Evolutionary conservation across 2,329 filamentous ascomycete genomes (phyloP).

Genomic region (Alternaria consortialis): DNA sequence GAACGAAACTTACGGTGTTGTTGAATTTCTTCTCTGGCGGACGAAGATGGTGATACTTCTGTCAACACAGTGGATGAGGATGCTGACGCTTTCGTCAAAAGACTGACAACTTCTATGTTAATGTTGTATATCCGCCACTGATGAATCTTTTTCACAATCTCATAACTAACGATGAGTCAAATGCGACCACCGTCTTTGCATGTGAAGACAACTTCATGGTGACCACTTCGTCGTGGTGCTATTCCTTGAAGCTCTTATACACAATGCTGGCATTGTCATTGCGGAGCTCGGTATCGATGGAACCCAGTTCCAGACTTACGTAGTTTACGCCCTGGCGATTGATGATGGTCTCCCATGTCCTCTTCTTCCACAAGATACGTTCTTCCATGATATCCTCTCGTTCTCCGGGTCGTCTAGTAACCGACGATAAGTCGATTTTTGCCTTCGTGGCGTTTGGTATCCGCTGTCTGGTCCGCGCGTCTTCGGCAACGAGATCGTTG

Average conservation of each 20-base stretch:
- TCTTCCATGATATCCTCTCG: neutral
- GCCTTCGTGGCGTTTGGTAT: constrained; percentile 9
- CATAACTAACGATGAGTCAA: too few relatives aligned
- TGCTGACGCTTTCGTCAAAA: too few relatives aligned
- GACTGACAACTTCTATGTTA: too few relatives aligned
- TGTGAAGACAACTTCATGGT: too few relatives aligned
- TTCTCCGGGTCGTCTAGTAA: neutral
- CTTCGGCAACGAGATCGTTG: constrained; percentile 3
- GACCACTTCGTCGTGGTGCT: neutral
- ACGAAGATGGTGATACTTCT: too few relatives aligned
- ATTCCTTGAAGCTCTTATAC: constrained; percentile 4
- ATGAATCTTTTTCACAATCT: too few relatives aligned
- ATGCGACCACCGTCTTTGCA: too few relatives aligned
- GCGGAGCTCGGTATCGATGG: constrained; percentile 8
- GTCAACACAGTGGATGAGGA: too few relatives aligned
- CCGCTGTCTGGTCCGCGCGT: constrained; percentile 8
- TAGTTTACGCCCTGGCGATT: constrained; percentile 3
- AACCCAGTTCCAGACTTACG: constrained; percentile 6
- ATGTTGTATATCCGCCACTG: too few relatives aligned
- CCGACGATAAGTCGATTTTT: neutral
- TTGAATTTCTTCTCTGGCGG: too few relatives aligned
- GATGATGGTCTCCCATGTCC: neutral
- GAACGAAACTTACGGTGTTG: too few relatives aligned
- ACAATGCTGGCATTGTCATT: constrained; percentile 1
- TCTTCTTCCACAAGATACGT: constrained; percentile 9